These are phyloP conservation scores for Drechslerella dactyloides DNA, from an alignment of 2,329 filamentous ascomycete species.

Conservation along the genomic window DNA sequence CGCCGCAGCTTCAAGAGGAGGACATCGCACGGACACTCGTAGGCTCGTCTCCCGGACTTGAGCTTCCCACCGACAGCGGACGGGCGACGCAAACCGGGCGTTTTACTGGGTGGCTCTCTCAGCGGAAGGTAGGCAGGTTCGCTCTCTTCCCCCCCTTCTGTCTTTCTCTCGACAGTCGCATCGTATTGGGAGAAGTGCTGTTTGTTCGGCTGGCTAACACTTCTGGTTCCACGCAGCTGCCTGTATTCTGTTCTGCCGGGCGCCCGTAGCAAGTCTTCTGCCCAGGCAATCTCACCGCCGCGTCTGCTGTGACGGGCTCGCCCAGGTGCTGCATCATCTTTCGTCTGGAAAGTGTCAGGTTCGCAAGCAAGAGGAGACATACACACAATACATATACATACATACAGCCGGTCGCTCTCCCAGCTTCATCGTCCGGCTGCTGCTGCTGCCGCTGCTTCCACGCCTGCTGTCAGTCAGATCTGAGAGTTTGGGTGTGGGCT, in stretches of 20 bases:
- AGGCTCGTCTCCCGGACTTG: conserved; percentile 39
- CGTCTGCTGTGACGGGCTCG: conserved; percentile 17
- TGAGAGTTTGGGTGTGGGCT: conserved; percentile 24
- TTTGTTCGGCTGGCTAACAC: conserved; percentile 51
- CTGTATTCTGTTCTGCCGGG: conserved; percentile 26
- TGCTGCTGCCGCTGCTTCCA: conserved; percentile 21
- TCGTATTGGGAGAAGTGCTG: conserved; percentile 28
- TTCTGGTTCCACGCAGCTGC: conserved; percentile 31
- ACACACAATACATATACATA: conserved; percentile 5
- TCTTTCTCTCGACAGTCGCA: conserved; percentile 7
- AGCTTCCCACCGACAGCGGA: conserved; percentile 22
- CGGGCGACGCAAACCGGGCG: neutral
- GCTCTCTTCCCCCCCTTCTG: conserved; percentile 2
- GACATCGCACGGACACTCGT: conserved; percentile 12
- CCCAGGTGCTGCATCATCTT: neutral
- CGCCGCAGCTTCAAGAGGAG: conserved; percentile 36
- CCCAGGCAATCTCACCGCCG: conserved; percentile 22
- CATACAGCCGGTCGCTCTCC: conserved; percentile 16
- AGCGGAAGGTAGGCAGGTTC: conserved; percentile 35
- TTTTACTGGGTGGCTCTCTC: conserved; percentile 9
- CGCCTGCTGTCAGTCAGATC: conserved; percentile 10
- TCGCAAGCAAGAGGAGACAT: conserved; percentile 22
- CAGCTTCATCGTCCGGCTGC: conserved; percentile 14
- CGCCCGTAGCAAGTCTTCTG: conserved; percentile 14
- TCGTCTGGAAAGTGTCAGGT: conserved; percentile 17